These are phyloP conservation scores for Rosa hybrid DNA, from an alignment of 331 rosid species.

Conservation along the genomic window DNA sequence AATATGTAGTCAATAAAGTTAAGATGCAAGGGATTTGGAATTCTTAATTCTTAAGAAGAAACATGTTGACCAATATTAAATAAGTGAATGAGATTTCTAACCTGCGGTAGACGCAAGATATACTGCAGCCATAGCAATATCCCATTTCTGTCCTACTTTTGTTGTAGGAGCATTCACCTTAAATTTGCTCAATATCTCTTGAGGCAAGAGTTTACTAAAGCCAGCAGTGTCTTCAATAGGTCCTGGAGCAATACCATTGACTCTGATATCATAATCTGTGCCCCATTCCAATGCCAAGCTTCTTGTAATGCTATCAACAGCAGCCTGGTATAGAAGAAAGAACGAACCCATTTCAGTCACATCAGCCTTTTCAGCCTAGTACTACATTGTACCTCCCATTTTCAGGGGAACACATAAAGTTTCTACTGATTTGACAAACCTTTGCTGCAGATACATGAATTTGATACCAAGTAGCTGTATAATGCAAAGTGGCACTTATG, in stretches of 20 bases:
- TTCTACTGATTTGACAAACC: constrained; percentile 3
- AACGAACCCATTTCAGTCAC: background rate
- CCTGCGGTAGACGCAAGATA: constrained; percentile 26
- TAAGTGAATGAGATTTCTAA: background rate
- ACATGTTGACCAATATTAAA: background rate
- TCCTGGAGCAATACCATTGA: constrained; percentile 30
- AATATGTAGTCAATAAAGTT: background rate
- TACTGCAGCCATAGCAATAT: constrained; percentile 28
- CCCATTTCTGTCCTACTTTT: constrained; percentile 26
- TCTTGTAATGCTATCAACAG: constrained; percentile 25
- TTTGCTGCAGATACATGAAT: constrained; percentile 31
- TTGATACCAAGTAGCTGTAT: constrained; percentile 25
- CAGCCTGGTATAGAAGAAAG: constrained; percentile 19
- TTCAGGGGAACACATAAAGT: background rate
- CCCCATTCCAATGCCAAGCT: constrained; percentile 33
- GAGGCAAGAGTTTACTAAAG: constrained; percentile 24
- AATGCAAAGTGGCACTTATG: constrained; percentile 25
- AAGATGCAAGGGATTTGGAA: background rate
- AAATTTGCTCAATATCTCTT: constrained; percentile 6
- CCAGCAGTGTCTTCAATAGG: constrained; percentile 23
- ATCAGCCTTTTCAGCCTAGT: background rate
- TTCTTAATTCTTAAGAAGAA: background rate
- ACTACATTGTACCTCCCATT: background rate
- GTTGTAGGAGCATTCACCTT: background rate
- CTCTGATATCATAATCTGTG: constrained; percentile 27